phyloP scores from a whole-genome alignment of 2,329 filamentous ascomycete species.

The Domatiomyces catenatus region DNA sequence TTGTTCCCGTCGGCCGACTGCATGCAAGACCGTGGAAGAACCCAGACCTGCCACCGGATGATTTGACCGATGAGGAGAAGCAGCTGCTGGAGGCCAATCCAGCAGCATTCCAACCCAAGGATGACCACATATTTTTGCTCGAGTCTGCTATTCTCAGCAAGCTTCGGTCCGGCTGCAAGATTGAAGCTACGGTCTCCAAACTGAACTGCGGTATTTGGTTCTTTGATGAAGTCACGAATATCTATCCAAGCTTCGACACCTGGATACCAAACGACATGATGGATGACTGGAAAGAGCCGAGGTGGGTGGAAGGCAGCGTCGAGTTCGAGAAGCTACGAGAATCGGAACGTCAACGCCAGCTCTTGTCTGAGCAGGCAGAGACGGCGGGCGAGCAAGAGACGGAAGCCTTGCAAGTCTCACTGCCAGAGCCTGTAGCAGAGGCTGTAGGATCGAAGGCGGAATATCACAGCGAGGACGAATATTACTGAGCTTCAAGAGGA shows the following conservation, averaged over 20 bases:
- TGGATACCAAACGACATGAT: slow-evolving; percentile 56
- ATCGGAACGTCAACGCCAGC: not conserved
- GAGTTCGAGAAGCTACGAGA: slow-evolving; percentile 1
- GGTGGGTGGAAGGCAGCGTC: slow-evolving; percentile 3
- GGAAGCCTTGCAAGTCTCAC: not conserved
- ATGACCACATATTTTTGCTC: slow-evolving; percentile 45
- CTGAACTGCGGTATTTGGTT: slow-evolving; percentile 48
- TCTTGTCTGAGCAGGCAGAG: not conserved
- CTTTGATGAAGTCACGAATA: slow-evolving; percentile 41
- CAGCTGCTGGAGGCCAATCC: slow-evolving; percentile 1
- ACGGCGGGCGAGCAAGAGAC: not conserved
- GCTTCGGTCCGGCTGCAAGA: slow-evolving; percentile 50
- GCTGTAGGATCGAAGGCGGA: not conserved
- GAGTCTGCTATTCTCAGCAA: slow-evolving; percentile 45
- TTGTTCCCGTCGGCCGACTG: slow-evolving; percentile 39
- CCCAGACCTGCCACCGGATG: slow-evolving; percentile 25
- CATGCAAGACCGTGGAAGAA: slow-evolving; percentile 36
- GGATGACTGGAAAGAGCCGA: slow-evolving; percentile 47
- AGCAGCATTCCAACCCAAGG: slow-evolving; percentile 14
- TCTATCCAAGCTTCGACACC: slow-evolving; percentile 48
- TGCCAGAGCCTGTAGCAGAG: not conserved
- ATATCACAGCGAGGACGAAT: not conserved
- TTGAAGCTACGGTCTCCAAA: slow-evolving; percentile 40
- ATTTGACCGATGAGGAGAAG: slow-evolving; percentile 23
- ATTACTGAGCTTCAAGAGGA: not conserved